Conservation (phyloP, 805 yeast genomes). For the Hyphopichia homilentoma region DNA sequence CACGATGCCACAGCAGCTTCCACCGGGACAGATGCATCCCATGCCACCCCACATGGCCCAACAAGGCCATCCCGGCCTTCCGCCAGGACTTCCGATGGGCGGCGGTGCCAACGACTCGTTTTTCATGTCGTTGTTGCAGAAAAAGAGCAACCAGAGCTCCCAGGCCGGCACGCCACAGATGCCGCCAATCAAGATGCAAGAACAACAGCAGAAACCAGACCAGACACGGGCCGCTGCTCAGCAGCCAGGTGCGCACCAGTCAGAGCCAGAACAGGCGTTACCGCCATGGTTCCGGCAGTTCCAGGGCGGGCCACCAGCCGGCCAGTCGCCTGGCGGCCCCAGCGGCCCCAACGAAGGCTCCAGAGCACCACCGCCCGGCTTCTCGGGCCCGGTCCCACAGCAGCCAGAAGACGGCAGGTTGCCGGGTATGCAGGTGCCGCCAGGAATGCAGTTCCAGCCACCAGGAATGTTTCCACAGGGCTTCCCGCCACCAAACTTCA, state of each 20-base stretch:
- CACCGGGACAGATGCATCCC: conserved; percentile 17
- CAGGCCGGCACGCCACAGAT: conserved; percentile 2
- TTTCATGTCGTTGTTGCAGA: conserved; percentile 44
- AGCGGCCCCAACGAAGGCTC: conserved; percentile 2
- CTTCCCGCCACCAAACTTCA: conserved; percentile 9
- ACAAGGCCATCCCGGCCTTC: conserved; percentile 3
- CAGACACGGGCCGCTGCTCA: conserved; percentile 14
- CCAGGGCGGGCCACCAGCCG: conserved; percentile 7
- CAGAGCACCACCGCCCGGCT: conserved; percentile 9
- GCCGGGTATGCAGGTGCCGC: conserved; percentile 8
- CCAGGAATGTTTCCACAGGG: conserved; percentile 38
- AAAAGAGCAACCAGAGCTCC: conserved; percentile 12
- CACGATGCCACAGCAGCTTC: conserved; percentile 11
- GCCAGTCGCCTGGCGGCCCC: no score
- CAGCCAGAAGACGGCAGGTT: no score
- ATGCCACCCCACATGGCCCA: conserved; percentile 1
- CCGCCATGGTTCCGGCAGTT: conserved; percentile 27
- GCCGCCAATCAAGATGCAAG: conserved; percentile 10
- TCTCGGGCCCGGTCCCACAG: conserved; percentile 7
- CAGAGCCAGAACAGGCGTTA: conserved; percentile 7
- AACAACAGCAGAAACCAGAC: conserved; percentile 12
- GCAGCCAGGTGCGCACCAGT: conserved; percentile 11
- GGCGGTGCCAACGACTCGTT: conserved; percentile 36
- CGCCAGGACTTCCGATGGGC: no score
- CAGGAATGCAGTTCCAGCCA: conserved; percentile 19